phyloP scores from a whole-genome alignment of 345 rosid species.

The Pistacia atlantica region DNA sequence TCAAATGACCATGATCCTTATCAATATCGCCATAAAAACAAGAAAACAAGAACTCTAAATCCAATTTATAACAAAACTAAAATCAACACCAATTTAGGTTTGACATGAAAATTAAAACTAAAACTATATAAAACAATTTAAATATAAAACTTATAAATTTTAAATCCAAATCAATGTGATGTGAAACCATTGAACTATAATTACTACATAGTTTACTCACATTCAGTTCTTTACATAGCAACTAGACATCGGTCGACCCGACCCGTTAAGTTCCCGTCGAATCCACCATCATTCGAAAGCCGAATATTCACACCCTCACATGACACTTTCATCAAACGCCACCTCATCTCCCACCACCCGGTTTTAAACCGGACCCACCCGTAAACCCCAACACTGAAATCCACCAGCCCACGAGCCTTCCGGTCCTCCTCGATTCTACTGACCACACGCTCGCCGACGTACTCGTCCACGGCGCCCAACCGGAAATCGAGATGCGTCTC shows the following conservation, averaged over 20 bases:
- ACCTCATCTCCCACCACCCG: constrained; percentile 21
- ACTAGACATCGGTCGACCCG: constrained; percentile 11
- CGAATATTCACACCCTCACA: constrained; percentile 21
- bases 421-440: not conserved
- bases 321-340: constrained; percentile 6
- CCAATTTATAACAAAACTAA: not conserved
- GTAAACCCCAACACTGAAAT: constrained; percentile 11
- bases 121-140: not conserved
- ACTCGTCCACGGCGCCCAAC: constrained; percentile 4
- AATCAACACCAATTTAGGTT: not conserved
- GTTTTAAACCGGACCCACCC: constrained; percentile 12
- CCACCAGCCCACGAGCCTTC: constrained; percentile 14
- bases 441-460: constrained; percentile 21
- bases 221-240: not conserved
- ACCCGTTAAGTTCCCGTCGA: constrained; percentile 3
- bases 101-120: not conserved
- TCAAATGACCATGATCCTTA: not conserved
- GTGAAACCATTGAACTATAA: not conserved
- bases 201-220: not conserved
- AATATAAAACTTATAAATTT: not conserved
- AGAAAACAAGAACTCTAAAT: not conserved
- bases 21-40: not conserved
- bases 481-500: constrained; percentile 11
- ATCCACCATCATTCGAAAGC: constrained; percentile 9
- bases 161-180: not conserved